Percentiles rank a stretch among this genome's conserved stretches.
phyloP scores from a whole-genome alignment of 768 basidiomycete species.

The Termitomyces heimii region DNA sequence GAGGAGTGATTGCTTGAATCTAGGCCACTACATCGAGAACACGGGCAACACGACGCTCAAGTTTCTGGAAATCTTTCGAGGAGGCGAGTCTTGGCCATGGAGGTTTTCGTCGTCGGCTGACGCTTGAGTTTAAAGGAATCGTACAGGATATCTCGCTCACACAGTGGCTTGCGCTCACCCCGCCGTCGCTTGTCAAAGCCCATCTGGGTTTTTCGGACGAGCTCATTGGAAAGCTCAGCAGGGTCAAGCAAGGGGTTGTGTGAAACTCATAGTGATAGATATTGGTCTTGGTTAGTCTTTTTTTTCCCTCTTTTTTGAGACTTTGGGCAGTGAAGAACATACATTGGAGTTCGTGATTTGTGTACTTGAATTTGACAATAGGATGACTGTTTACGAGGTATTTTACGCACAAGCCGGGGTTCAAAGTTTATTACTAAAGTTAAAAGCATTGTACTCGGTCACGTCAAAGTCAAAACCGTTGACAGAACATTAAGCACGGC shows the following conservation, averaged over 20 bases:
- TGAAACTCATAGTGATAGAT: not conserved
- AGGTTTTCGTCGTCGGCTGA: not conserved
- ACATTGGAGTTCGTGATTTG: too few species aligned
- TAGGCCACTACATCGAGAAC: slow-evolving; percentile 67
- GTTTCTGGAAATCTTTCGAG: slow-evolving; percentile 59
- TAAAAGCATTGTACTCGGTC: too few species aligned
- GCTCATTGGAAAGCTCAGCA: slow-evolving; percentile 41
- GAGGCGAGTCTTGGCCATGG: slow-evolving; percentile 27
- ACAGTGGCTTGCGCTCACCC: too few species aligned
- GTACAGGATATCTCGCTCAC: slow-evolving; percentile 54
- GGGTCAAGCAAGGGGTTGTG: slow-evolving; percentile 45
- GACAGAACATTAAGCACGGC: too few species aligned
- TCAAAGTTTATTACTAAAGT: too few species aligned
- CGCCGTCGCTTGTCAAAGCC: slow-evolving; percentile 52
- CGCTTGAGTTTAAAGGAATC: not conserved
- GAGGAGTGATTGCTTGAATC: too few species aligned
- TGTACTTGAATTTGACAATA: too few species aligned
- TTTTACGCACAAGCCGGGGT: too few species aligned
- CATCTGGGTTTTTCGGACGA: slow-evolving; percentile 50
- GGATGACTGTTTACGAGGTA: too few species aligned
- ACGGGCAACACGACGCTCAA: slow-evolving; percentile 51
- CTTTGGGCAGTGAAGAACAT: too few species aligned
- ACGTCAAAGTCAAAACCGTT: too few species aligned
- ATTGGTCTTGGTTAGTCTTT: not conserved
- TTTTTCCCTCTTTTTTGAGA: too few species aligned